phyloP scores from a whole-genome alignment of 2,329 filamentous ascomycete species.

The Cadophora sp. region DNA sequence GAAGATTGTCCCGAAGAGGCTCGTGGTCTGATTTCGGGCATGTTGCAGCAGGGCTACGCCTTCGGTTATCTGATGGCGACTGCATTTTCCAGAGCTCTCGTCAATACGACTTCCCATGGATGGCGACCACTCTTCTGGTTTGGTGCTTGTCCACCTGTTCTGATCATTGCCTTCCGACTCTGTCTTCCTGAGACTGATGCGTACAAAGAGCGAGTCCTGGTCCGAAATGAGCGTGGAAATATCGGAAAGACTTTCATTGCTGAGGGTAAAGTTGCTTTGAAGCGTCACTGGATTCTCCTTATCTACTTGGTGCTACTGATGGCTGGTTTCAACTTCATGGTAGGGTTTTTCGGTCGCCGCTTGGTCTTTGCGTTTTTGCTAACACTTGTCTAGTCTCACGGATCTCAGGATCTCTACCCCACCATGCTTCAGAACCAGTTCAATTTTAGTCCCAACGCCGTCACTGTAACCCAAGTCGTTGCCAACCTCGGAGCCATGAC shows the following conservation, averaged over 20 bases:
- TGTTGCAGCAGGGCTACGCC: constrained; percentile 82
- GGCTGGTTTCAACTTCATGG: constrained; percentile 93
- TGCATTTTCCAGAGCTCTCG: constrained; percentile 68
- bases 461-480: constrained; percentile 72
- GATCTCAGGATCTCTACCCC: constrained; percentile 58
- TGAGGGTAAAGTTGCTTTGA: constrained; percentile 80
- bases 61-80: constrained; percentile 82
- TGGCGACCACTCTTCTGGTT: constrained; percentile 94
- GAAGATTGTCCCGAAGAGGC: constrained; percentile 60
- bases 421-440: constrained; percentile 62
- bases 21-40: constrained; percentile 81
- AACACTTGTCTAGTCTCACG: constrained; percentile 33
- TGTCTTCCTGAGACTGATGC: constrained; percentile 80
- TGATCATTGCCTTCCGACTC: constrained; percentile 82
- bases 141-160: constrained; percentile 77
- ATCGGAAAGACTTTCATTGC: constrained; percentile 73
- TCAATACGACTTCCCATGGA: constrained; percentile 77
- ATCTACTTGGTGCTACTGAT: constrained; percentile 85
- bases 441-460: constrained; percentile 48
- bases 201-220: constrained; percentile 70
- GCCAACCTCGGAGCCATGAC: constrained; percentile 73
- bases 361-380: too few relatives aligned
- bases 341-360: constrained; percentile 68
- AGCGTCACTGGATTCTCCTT: constrained; percentile 80
- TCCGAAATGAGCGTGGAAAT: constrained; percentile 65